phyloP scores from a whole-genome alignment of 345 rosid genomes.

The Kandelia obovata region DNA sequence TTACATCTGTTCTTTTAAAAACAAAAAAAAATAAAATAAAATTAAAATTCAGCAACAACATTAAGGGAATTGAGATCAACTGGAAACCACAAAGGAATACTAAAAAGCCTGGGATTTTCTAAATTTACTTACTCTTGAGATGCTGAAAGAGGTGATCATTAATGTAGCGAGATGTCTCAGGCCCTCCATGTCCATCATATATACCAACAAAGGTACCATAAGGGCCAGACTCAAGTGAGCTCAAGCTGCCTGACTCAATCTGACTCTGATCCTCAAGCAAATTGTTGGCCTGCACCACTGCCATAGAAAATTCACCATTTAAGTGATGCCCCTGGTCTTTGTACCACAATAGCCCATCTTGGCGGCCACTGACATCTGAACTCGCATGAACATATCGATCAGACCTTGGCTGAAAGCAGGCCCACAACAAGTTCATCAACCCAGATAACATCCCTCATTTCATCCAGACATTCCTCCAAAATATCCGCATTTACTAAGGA shows the following conservation, averaged over 20 bases:
- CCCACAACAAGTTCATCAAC: conserved; percentile 71
- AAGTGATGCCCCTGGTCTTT: conserved; percentile 70
- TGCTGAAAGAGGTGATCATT: conserved; percentile 73
- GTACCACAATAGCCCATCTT: conserved; percentile 82
- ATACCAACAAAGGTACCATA: conserved; percentile 84
- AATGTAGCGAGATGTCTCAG: conserved; percentile 79
- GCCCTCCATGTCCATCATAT: conserved; percentile 91
- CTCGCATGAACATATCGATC: conserved; percentile 47
- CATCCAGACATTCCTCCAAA: conserved; percentile 53
- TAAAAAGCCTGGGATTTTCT: conserved; percentile 6
- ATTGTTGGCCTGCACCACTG: conserved; percentile 89
- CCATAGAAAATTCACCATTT: conserved; percentile 88
- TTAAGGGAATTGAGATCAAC: not conserved
- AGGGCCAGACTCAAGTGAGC: conserved; percentile 57
- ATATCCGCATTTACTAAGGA: conserved; percentile 44
- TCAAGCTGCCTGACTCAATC: conserved; percentile 78
- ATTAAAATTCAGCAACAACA: not conserved
- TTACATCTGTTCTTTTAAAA: not conserved
- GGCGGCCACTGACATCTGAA: conserved; percentile 67
- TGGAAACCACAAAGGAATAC: conserved; percentile 14
- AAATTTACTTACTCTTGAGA: conserved; percentile 55
- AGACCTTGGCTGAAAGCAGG: conserved; percentile 84
- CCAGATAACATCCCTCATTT: conserved; percentile 97
- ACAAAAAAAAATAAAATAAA: too few species aligned
- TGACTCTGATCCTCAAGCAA: conserved; percentile 92